Evolutionary conservation across 1,139 yeast genomes (phyloP), one percentile per base, ranked within the genome.

Genomic region (Hemisphaericaspora xylanilytica): DNA sequence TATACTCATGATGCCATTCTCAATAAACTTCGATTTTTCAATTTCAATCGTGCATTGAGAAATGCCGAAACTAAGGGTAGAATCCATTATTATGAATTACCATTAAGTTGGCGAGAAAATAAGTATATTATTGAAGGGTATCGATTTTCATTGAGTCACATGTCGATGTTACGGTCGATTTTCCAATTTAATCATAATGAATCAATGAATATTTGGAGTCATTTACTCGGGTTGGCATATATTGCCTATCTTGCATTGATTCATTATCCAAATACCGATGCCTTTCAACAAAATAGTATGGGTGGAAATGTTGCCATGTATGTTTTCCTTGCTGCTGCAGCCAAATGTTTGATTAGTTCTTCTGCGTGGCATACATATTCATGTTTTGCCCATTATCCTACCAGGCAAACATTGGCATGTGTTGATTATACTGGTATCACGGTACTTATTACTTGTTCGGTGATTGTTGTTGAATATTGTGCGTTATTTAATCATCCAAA

Each of bases 401-500:
- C 81, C 42, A 75, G 96, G 56, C 73, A 81, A 46, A 76, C 78
- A 42, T 87, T 86, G 62, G 96, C 97, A 0, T 92, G 98, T 61
- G 81, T 90, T 34, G 98, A 92, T 64, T 92, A 92, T 59, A 85
- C 96, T 7, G 98, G 98, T 1, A 92, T 92, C 50, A 88, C 97
- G 0, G 75, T 89, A 10, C 68, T 92, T 46, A 89, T 92, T 49
- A 85, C 96, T 0, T 90, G 95, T n/a, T 86, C 96, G 1, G 85
- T 92, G 37, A 69, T 92, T 32, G 79, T 95, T 4, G 84, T 92
- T 0, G 96, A 90, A 59, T 89, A 86, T 58, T 78, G 88, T 28
- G 76, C 92, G 1, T 72, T 92, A 42, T 82, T 78, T 56, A 71
- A 83, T 47, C 75, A 79, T 50, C 81, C 86, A 3, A 55, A 61